phyloP scores from a whole-genome alignment of 2,329 filamentous ascomycete species.

The Hortaea werneckii region DNA sequence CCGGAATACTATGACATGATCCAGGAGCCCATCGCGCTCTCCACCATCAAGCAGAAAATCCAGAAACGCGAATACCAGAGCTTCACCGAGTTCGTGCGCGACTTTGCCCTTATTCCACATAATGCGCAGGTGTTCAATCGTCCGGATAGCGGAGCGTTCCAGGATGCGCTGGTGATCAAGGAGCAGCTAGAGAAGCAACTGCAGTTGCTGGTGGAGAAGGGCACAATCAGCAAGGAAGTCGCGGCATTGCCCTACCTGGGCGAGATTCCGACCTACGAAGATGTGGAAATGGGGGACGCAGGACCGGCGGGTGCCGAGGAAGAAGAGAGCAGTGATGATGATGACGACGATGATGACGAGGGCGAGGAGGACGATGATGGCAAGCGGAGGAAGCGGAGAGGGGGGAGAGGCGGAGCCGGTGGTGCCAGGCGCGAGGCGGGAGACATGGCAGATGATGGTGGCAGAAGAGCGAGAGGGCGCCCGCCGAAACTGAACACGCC shows the following conservation, averaged over 20 bases:
- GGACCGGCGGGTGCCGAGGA: conserved; percentile 59
- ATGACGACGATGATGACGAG: conserved; percentile 65
- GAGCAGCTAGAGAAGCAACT: conserved; percentile 64
- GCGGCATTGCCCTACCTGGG: conserved; percentile 76
- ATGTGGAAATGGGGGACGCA: conserved; percentile 51
- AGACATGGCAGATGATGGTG: conserved; percentile 14
- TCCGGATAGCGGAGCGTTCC: conserved; percentile 78
- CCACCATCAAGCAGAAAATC: conserved; percentile 77
- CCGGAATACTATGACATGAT: conserved; percentile 97
- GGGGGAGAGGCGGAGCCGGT: conserved; percentile 21
- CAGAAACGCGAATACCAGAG: conserved; percentile 67
- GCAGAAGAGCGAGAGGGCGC: conserved; percentile 66
- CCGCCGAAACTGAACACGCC: conserved; percentile 89
- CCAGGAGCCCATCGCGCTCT: conserved; percentile 85
- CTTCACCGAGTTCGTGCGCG: conserved; percentile 80
- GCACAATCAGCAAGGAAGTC: conserved; percentile 57
- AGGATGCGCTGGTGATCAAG: conserved; percentile 72
- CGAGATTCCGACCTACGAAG: conserved; percentile 81
- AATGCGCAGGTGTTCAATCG: conserved; percentile 97
- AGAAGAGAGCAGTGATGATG: conserved; percentile 64
- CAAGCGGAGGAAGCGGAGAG: conserved; percentile 35
- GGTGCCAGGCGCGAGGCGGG: conserved; percentile 29
- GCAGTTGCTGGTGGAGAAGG: conserved; percentile 59
- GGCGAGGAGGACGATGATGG: conserved; percentile 55
- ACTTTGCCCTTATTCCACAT: conserved; percentile 84